These are phyloP conservation scores for Moesziomyces parantarcticus DNA, from an alignment of 1,284 basidiomycete genomes.

Conservation along the genomic window DNA sequence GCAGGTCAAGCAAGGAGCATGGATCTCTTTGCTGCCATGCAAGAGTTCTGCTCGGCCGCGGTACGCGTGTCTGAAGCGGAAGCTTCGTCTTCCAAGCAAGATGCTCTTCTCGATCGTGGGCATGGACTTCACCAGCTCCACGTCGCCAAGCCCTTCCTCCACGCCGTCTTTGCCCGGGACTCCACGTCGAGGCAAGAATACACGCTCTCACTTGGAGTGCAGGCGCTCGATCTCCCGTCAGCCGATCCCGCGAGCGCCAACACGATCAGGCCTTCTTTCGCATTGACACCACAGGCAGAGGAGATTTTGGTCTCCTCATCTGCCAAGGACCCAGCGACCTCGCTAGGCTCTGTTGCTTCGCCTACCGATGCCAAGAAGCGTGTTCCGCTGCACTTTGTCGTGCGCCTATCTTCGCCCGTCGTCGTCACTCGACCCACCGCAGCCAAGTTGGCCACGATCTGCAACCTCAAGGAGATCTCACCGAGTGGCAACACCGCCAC, in stretches of 20 bases:
- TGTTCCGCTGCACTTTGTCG: conserved; percentile 35
- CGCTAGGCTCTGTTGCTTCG: conserved; percentile 25
- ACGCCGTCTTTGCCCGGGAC: conserved; percentile 28
- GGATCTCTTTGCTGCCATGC: conserved; percentile 43
- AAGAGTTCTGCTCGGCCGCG: conserved; percentile 20
- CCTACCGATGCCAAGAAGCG: conserved; percentile 5
- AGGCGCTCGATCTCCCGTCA: conserved; percentile 29
- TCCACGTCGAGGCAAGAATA: conserved; percentile 22
- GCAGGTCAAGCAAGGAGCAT: conserved; percentile 5
- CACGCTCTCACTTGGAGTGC: conserved; percentile 25
- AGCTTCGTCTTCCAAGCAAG: conserved; percentile 1
- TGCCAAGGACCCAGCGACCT: conserved; percentile 1
- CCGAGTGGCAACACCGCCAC: conserved; percentile 6
- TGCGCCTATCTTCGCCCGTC: conserved; percentile 33
- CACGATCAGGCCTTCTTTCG: conserved; percentile 14
- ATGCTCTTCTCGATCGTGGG: conserved; percentile 25
- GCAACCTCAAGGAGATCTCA: conserved; percentile 22
- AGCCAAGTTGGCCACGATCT: conserved; percentile 42
- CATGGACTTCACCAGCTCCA: conserved; percentile 38
- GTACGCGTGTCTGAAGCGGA: conserved; percentile 26
- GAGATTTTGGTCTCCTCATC: conserved; percentile 6
- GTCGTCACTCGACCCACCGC: conserved; percentile 43
- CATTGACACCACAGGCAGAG: conserved; percentile 22
- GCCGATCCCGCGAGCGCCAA: conserved; percentile 2
- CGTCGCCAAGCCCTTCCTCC: conserved; percentile 25